Percentiles rank a stretch among this genome's conserved stretches.
Evolutionary conservation across 2,329 filamentous ascomycete species (phyloP).

Genomic region (Paramyrothecium roridum): DNA sequence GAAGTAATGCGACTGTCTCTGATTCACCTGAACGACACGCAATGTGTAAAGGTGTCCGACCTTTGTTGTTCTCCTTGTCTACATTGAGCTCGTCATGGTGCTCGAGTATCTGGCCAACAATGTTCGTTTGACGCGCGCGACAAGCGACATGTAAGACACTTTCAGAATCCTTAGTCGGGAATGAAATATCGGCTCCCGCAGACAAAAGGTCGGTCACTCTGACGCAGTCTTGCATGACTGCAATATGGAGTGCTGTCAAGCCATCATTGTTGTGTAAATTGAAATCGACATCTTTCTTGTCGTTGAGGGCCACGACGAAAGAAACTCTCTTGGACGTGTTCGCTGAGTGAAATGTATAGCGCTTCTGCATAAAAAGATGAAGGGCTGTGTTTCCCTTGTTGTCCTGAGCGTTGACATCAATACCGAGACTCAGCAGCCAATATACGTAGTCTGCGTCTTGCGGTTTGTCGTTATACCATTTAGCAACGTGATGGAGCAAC

Average conservation of each 20-base stretch:
- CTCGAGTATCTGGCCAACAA: constrained; percentile 9
- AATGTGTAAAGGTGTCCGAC: constrained; percentile 14
- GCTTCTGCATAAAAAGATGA: constrained; percentile 6
- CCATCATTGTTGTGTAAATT: constrained; percentile 9
- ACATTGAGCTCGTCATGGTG: neutral
- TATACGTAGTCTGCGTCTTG: neutral
- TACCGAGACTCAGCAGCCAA: constrained; percentile 10
- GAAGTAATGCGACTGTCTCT: constrained; percentile 10
- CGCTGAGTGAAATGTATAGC: neutral
- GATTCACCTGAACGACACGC: constrained; percentile 14
- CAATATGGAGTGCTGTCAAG: constrained; percentile 11
- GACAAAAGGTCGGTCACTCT: constrained; percentile 5
- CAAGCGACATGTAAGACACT: constrained; percentile 14
- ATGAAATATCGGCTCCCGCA: constrained; percentile 4
- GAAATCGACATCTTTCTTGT: constrained; percentile 3
- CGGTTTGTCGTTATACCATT: neutral
- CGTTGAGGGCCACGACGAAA: constrained; percentile 9
- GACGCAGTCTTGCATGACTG: constrained; percentile 8
- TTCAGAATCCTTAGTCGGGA: constrained; percentile 10
- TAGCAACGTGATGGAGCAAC: constrained; percentile 9
- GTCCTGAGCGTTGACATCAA: constrained; percentile 14
- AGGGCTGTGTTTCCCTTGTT: constrained; percentile 9
- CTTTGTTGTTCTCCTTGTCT: constrained; percentile 9
- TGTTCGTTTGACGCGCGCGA: constrained; percentile 8
- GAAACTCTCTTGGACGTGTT: neutral